Percentiles rank a stretch among this genome's conserved stretches.
Evolutionary conservation across 139 green algal genomes (phyloP).

Genomic region (Nannochloris sp.): DNA sequence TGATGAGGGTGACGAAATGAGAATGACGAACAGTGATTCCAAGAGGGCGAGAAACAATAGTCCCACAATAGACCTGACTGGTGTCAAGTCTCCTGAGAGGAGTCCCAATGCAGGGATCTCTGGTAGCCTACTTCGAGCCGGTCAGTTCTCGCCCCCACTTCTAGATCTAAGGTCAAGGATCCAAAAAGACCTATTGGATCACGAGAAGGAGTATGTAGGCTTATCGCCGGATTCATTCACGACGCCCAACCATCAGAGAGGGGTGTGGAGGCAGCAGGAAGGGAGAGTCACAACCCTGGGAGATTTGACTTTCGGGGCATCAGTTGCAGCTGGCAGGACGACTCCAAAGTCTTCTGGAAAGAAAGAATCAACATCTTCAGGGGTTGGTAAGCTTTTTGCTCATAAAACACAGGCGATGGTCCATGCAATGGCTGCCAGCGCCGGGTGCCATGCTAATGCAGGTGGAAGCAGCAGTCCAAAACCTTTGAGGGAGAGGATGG

Average conservation of each 20-base stretch:
- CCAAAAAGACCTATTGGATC: too few relatives aligned
- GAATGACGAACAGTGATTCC: too few relatives aligned
- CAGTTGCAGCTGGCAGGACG: conserved; percentile 4
- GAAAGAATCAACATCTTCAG: not conserved
- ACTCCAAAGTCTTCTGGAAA: not conserved
- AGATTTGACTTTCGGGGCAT: conserved; percentile 1
- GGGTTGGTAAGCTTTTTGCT: not conserved
- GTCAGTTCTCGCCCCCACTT: too few relatives aligned
- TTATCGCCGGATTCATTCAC: too few relatives aligned
- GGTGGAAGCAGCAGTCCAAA: not conserved
- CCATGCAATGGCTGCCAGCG: not conserved
- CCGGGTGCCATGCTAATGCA: not conserved
- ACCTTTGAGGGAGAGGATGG: not conserved
- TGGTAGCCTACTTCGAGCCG: too few relatives aligned
- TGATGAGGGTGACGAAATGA: not conserved
- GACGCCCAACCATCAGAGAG: not conserved
- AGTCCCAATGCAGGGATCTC: too few relatives aligned
- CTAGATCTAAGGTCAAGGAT: too few relatives aligned
- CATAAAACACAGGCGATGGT: not conserved
- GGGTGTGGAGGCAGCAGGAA: not conserved
- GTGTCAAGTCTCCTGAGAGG: too few relatives aligned
- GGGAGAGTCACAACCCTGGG: not conserved
- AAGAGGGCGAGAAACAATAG: too few relatives aligned
- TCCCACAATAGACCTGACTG: too few relatives aligned
- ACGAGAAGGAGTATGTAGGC: too few relatives aligned